A percentile compares a stretch with the other conserved stretches of the same genome.
These are phyloP conservation scores for Nitzschia palea DNA, from an alignment of 108 stramenopile genomes.

Conservation along the genomic window DNA sequence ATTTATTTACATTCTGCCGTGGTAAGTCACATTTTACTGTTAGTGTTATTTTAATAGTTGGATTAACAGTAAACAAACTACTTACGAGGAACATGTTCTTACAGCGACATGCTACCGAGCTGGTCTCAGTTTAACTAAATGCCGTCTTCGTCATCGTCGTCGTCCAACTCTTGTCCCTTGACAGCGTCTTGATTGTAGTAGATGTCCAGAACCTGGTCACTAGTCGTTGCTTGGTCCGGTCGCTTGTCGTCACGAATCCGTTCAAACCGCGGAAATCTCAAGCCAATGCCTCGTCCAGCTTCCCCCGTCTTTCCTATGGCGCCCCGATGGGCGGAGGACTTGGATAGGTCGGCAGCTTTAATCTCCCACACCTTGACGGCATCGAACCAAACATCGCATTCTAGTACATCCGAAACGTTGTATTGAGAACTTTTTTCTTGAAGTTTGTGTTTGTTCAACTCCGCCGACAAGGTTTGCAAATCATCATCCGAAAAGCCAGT, in stretches of 20 bases:
- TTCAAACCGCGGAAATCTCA: slow-evolving; percentile 98
- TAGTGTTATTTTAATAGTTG: too few species aligned
- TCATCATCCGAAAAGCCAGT: slow-evolving; percentile 99
- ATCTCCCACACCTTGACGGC: slow-evolving; percentile 98
- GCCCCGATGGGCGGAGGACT: slow-evolving; percentile 88
- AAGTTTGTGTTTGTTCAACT: slow-evolving; percentile 72
- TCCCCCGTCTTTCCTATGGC: slow-evolving; percentile 86
- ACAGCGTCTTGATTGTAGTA: slow-evolving; percentile 92
- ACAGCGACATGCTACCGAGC: background rate
- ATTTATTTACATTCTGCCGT: too few species aligned
- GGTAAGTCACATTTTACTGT: too few species aligned
- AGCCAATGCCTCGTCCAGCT: slow-evolving; percentile 91
- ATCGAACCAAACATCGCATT: slow-evolving; percentile 97
- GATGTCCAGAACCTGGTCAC: slow-evolving; percentile 95
- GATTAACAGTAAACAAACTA: too few species aligned
- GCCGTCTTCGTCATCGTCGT: slow-evolving; percentile 25
- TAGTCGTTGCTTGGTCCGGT: slow-evolving; percentile 93
- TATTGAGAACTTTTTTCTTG: slow-evolving; percentile 73
- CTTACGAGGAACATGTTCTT: too few species aligned
- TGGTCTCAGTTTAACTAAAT: slow-evolving; percentile 1
- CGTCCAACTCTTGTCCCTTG: slow-evolving; percentile 44
- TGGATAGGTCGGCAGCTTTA: slow-evolving; percentile 96
- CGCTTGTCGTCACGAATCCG: slow-evolving; percentile 97
- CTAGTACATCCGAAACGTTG: slow-evolving; percentile 80
- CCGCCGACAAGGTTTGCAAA: slow-evolving; percentile 75